These are phyloP conservation scores for Puccinia coronata DNA, from an alignment of 1,284 basidiomycete species.

Conservation along the genomic window DNA sequence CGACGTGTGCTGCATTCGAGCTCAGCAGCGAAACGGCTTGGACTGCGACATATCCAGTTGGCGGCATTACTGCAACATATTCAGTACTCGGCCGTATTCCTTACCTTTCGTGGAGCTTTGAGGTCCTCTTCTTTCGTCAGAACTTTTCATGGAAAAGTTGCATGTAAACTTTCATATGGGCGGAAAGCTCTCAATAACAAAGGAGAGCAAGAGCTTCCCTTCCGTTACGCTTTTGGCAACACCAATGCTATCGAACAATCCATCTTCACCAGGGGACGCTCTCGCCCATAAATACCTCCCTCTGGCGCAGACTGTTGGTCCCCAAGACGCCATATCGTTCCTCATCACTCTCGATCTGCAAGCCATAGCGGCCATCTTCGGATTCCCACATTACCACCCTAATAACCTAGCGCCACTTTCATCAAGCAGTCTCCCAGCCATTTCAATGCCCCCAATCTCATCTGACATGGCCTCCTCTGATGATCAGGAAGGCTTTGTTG, in stretches of 20 bases:
- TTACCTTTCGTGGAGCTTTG: neutral
- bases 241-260: neutral
- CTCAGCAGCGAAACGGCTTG: neutral
- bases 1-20: neutral
- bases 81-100: neutral
- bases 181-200: slow-evolving; percentile 8
- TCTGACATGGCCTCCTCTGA: neutral
- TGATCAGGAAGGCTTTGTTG: neutral
- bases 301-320: neutral
- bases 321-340: neutral
- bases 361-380: slow-evolving; percentile 10
- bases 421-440: neutral
- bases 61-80: neutral
- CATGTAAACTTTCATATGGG: slow-evolving; percentile 3
- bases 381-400: neutral
- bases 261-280: neutral
- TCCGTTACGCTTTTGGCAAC: slow-evolving; percentile 13
- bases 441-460: neutral
- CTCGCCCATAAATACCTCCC: slow-evolving; percentile 13
- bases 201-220: slow-evolving; percentile 11
- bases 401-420: neutral
- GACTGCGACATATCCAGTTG: neutral
- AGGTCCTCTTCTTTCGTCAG: neutral
- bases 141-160: slow-evolving; percentile 2
- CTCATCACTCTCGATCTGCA: neutral